Percentiles rank a stretch among this genome's conserved stretches.
Conservation (phyloP, 192 early-diverging fungal genomes). For the Dissophora globulifera region DNA sequence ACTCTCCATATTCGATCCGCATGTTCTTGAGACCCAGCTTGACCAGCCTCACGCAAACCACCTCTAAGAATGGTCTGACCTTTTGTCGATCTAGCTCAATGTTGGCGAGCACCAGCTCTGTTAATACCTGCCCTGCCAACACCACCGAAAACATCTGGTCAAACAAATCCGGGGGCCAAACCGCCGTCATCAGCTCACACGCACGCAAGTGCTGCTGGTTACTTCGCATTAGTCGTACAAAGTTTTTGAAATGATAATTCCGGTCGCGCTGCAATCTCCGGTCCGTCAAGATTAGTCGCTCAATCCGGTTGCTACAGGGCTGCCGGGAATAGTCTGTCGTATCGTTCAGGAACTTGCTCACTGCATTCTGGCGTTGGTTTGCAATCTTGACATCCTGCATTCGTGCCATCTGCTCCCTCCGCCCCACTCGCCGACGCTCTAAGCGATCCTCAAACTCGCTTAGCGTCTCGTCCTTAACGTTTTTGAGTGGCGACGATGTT, state of each 20-base stretch:
- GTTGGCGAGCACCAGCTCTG: constrained; percentile 17
- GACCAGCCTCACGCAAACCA: constrained; percentile 11
- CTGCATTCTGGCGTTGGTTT: constrained; percentile 21
- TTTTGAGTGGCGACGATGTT: neutral
- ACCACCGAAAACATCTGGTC: neutral
- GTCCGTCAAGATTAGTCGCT: constrained; percentile 28
- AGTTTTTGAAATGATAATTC: constrained; percentile 28
- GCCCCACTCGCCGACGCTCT: neutral
- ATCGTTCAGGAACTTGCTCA: constrained; percentile 28
- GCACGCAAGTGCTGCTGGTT: too few relatives aligned
- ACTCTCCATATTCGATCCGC: constrained; percentile 9
- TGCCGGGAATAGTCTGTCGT: constrained; percentile 8
- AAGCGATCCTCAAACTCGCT: constrained; percentile 34
- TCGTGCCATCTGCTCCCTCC: neutral
- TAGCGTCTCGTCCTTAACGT: constrained; percentile 5
- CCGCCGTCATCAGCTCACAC: too few relatives aligned
- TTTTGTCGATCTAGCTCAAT: constrained; percentile 22
- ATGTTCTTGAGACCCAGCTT: constrained; percentile 30
- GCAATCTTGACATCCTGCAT: constrained; percentile 3
- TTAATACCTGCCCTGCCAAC: neutral
- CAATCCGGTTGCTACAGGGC: constrained; percentile 19
- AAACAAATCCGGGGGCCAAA: constrained; percentile 24
- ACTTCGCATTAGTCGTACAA: constrained; percentile 14
- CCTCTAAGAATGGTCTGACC: constrained; percentile 18
- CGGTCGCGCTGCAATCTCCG: constrained; percentile 19